Evolutionary conservation across 345 rosid genomes (phyloP).

Genomic region (Brassica rapa): DNA sequence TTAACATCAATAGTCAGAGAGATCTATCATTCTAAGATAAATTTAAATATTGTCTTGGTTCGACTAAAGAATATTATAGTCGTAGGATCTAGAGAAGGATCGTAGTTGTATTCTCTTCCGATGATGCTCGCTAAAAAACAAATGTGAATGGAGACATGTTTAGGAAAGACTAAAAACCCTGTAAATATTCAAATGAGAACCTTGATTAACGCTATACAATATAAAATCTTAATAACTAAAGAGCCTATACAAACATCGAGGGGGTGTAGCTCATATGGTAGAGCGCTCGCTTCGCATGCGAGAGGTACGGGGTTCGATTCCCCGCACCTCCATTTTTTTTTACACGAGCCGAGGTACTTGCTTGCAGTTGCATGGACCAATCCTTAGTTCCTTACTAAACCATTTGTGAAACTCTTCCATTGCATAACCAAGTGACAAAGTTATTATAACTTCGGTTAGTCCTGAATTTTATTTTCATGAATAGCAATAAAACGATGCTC

Average conservation of each 20-base stretch:
- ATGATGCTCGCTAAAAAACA: slow-evolving; percentile 7
- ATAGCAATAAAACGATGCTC: no score
- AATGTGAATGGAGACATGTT: neutral
- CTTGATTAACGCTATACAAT: neutral
- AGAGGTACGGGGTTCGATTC: slow-evolving; percentile 99
- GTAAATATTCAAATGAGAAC: neutral
- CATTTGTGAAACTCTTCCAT: no score
- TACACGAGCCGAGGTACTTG: neutral
- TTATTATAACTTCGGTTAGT: no score
- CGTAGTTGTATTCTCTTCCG: slow-evolving; percentile 23
- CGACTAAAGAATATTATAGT: slow-evolving; percentile 19
- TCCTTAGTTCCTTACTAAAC: no score
- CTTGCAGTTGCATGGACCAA: no score
- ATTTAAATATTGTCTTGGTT: neutral
- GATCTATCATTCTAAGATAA: slow-evolving; percentile 10
- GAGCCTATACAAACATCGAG: neutral
- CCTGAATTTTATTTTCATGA: no score
- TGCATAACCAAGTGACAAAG: no score
- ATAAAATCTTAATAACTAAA: neutral
- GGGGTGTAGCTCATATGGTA: slow-evolving; percentile 49
- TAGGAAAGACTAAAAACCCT: neutral
- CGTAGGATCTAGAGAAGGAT: slow-evolving; percentile 1
- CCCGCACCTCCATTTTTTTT: slow-evolving; percentile 69
- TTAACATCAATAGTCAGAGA: slow-evolving; percentile 1
- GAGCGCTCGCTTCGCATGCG: slow-evolving; percentile 99